Conservation (phyloP, 306 rosid genomes). For the Ammopiptanthus mongolicus region DNA sequence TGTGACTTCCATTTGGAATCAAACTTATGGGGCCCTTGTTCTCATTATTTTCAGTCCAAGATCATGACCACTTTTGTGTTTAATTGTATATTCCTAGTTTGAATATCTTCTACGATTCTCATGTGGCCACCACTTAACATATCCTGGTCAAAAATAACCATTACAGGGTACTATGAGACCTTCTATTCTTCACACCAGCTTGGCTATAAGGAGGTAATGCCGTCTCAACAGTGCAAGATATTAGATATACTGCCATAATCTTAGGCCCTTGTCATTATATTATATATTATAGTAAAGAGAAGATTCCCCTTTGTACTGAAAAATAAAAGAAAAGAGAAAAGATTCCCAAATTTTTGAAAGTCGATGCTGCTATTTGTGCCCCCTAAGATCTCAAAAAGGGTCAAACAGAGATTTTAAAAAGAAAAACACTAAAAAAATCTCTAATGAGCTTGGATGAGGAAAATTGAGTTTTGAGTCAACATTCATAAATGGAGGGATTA, state of each 20-base stretch:
- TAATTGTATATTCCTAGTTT: neutral
- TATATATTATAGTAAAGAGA: too few species aligned
- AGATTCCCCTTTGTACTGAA: too few species aligned
- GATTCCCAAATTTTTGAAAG: neutral
- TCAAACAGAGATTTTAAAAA: neutral
- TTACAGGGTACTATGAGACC: neutral
- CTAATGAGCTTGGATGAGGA: neutral
- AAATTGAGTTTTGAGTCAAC: neutral
- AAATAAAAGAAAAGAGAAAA: too few species aligned
- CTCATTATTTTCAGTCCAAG: slow-evolving; percentile 18
- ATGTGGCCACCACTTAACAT: neutral
- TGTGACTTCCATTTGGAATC: slow-evolving; percentile 28
- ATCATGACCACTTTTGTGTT: slow-evolving; percentile 2
- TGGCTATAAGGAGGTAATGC: neutral
- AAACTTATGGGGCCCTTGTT: slow-evolving; percentile 28
- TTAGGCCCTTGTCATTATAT: neutral
- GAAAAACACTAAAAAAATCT: neutral
- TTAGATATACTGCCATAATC: too few species aligned
- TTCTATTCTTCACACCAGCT: neutral
- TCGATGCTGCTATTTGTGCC: neutral
- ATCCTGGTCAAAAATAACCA: neutral
- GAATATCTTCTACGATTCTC: slow-evolving; percentile 11
- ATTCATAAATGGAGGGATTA: neutral
- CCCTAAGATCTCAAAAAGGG: neutral
- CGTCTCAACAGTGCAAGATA: neutral